These are phyloP conservation scores for Raphidocelis subcapitata DNA, from an alignment of 139 green algal species.

Conservation along the genomic window DNA sequence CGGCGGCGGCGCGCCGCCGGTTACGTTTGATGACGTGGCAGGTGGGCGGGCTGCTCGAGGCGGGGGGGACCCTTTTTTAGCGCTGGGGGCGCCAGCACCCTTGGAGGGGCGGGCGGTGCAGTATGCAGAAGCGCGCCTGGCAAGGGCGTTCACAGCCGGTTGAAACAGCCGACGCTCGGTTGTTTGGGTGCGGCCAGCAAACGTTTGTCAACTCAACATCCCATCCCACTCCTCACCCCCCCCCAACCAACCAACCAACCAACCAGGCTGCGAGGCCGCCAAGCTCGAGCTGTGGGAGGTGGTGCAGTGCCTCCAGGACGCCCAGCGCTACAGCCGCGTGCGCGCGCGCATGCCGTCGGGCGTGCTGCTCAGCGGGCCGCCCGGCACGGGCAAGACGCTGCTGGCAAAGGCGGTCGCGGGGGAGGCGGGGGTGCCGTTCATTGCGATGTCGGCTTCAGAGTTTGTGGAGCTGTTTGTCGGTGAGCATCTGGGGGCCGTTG, in stretches of 20 bases:
- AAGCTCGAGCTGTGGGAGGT: slow-evolving; percentile 84
- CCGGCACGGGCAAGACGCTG: slow-evolving; percentile 85
- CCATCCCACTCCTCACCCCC: background rate
- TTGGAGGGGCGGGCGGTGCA: no score
- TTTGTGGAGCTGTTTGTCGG: slow-evolving; percentile 99
- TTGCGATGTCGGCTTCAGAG: slow-evolving; percentile 89
- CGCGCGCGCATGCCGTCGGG: slow-evolving; percentile 68
- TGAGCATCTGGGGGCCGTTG: slow-evolving; percentile 83
- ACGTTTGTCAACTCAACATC: background rate
- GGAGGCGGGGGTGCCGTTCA: slow-evolving; percentile 91
- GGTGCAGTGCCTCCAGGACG: slow-evolving; percentile 49
- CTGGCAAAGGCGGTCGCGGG: slow-evolving; percentile 87
- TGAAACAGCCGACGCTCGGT: no score
- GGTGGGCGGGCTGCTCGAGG: slow-evolving; percentile 1
- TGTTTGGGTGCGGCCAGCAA: no score
- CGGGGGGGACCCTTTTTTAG: background rate
- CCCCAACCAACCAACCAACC: background rate
- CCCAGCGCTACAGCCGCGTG: slow-evolving; percentile 46
- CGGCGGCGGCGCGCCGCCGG: slow-evolving; percentile 26
- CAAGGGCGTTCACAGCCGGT: no score
- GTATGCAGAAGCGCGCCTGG: no score
- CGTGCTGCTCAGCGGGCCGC: slow-evolving; percentile 78
- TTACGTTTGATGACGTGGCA: slow-evolving; percentile 75
- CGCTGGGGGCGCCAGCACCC: background rate
- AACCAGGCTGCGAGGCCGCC: slow-evolving; percentile 37